Conservation (phyloP, 257 asterid genomes). For the Solanum lignicaule region DNA sequence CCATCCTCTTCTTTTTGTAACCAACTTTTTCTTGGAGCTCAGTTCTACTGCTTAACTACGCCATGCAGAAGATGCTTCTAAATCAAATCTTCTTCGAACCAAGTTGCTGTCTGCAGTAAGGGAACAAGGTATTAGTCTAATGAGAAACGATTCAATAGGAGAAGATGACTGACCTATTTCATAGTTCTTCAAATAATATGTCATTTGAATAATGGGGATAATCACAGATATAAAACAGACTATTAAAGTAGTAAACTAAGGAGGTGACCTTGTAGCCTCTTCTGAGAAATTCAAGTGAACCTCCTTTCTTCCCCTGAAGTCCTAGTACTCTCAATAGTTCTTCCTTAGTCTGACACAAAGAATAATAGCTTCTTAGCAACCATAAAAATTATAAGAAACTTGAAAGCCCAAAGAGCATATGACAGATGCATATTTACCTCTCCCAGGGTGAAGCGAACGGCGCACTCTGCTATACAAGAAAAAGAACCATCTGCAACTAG, state of each 20-base stretch:
- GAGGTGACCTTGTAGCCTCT: conserved; percentile 72
- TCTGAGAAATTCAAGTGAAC: conserved; percentile 93
- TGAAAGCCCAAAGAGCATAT: not conserved
- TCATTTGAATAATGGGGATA: not conserved
- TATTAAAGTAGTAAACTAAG: not conserved
- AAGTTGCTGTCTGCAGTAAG: conserved; percentile 53
- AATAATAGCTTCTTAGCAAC: not conserved
- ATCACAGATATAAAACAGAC: not conserved
- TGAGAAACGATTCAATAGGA: not conserved
- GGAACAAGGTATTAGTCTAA: not conserved
- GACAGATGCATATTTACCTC: conserved; percentile 47
- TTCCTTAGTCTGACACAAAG: conserved; percentile 65
- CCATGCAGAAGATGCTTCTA: conserved; percentile 76
- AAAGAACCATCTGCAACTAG: conserved; percentile 49
- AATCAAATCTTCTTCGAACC: conserved; percentile 87
- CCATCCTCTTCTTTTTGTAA: not conserved
- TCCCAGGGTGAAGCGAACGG: conserved; percentile 60
- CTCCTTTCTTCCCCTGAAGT: conserved; percentile 78
- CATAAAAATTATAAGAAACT: not conserved
- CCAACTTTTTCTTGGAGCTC: not conserved
- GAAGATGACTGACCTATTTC: not conserved
- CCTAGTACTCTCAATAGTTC: conserved; percentile 87
- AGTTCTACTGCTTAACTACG: conserved; percentile 41
- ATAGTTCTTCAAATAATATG: not conserved
- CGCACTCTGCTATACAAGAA: conserved; percentile 86